Percentiles rank a stretch among this genome's conserved stretches.
Evolutionary conservation across 139 green algal species (phyloP).

Genomic region (Micractinium conductrix): DNA sequence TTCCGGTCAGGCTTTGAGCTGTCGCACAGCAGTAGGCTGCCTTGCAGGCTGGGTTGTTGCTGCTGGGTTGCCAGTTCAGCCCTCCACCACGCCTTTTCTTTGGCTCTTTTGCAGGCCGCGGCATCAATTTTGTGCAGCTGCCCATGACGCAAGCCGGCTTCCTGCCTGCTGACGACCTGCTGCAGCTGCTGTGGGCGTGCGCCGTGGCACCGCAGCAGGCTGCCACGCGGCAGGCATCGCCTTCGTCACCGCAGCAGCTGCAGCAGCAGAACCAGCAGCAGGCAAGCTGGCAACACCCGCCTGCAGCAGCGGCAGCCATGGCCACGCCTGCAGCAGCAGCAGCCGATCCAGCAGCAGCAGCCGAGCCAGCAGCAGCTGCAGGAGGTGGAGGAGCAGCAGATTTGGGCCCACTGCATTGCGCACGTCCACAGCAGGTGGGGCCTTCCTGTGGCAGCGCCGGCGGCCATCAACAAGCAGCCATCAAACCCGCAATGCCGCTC

Average conservation of each 20-base stretch:
- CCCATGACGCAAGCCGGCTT: conserved; percentile 38
- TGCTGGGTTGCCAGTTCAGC: background rate
- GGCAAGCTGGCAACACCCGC: background rate
- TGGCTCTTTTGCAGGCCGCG: background rate
- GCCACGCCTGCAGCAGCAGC: background rate
- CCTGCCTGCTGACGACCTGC: conserved; percentile 16
- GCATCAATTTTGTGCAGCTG: background rate
- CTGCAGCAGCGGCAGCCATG: background rate
- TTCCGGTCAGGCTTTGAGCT: background rate
- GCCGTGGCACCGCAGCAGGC: background rate
- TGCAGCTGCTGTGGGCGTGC: background rate
- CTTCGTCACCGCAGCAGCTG: background rate
- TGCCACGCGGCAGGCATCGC: background rate
- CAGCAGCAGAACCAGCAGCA: background rate
- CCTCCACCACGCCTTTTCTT: background rate
- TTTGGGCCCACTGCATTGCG: no score
- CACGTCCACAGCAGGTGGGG: no score
- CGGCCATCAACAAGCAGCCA: no score
- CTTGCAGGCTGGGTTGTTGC: background rate
- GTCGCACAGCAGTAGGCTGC: background rate
- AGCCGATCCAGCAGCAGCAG: background rate
- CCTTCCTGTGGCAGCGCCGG: no score
- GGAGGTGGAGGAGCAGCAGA: no score
- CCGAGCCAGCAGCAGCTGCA: background rate
- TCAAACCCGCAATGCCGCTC: no score